phyloP scores from a whole-genome alignment of 768 basidiomycete genomes.

The Kwoniella mangroviensis region DNA sequence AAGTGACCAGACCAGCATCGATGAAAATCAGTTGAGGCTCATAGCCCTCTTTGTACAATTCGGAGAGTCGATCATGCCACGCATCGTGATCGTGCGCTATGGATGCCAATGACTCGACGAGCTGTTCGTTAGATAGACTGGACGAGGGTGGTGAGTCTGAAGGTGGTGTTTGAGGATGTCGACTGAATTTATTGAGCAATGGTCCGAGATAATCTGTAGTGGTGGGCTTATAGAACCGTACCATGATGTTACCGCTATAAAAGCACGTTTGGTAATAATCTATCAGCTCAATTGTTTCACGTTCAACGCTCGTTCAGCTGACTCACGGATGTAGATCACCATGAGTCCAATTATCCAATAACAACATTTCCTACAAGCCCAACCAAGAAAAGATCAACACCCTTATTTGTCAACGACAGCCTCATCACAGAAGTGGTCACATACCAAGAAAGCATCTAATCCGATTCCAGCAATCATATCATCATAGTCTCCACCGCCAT shows the following conservation, averaged over 20 bases:
- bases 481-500: slow-evolving; percentile 91
- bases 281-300: slow-evolving; percentile 5
- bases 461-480: slow-evolving; percentile 87
- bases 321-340: slow-evolving; percentile 60
- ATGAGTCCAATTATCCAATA: slow-evolving; percentile 97
- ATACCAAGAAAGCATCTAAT: slow-evolving; percentile 89
- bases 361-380: slow-evolving; percentile 81
- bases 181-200: slow-evolving; percentile 65
- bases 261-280: neutral
- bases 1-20: slow-evolving; percentile 92
- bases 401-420: neutral
- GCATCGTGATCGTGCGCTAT: slow-evolving; percentile 64
- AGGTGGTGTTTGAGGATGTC: slow-evolving; percentile 49
- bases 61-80: slow-evolving; percentile 74
- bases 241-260: slow-evolving; percentile 83
- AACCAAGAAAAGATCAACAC: no score
- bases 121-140: slow-evolving; percentile 48
- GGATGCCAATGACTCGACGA: slow-evolving; percentile 72
- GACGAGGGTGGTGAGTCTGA: slow-evolving; percentile 22
- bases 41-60: slow-evolving; percentile 72
- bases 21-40: slow-evolving; percentile 94
- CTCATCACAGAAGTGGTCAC: slow-evolving; percentile 44
- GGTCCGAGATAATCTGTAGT: slow-evolving; percentile 69
- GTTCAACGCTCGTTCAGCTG: neutral
- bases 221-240: slow-evolving; percentile 87